Conservation (phyloP, 441 rosid species). For the Melastoma candidum region DNA sequence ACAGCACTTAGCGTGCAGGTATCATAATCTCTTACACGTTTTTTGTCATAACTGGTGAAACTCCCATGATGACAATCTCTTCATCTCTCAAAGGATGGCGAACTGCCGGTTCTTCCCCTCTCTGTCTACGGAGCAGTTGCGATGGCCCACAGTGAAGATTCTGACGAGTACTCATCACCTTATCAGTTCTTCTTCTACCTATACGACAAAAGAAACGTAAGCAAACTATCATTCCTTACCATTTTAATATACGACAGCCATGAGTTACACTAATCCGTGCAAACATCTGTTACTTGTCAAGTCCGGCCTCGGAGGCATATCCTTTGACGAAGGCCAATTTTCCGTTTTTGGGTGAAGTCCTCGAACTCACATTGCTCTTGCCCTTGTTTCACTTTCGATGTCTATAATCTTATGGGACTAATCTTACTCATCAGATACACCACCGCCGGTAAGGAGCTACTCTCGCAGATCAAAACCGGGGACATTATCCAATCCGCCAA, state of each 20-base stretch:
- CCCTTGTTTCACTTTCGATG: background rate
- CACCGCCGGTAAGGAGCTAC: constrained; percentile 65
- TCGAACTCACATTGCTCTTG: background rate
- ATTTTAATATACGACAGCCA: background rate
- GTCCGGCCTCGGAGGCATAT: constrained; percentile 91
- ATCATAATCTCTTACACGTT: background rate
- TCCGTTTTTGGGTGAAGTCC: constrained; percentile 69
- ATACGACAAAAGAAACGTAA: constrained; percentile 82
- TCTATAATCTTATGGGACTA: background rate
- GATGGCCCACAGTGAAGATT: constrained; percentile 79
- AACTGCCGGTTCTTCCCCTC: constrained; percentile 82
- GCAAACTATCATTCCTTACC: constrained; percentile 6
- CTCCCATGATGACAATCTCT: background rate
- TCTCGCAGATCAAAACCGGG: constrained; percentile 76
- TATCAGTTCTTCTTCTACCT: constrained; percentile 88
- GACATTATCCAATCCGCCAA: constrained; percentile 70
- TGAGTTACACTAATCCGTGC: background rate
- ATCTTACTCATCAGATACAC: constrained; percentile 39
- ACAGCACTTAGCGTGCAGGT: constrained; percentile 79
- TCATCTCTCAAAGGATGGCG: constrained; percentile 60
- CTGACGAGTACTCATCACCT: constrained; percentile 90
- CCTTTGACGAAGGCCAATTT: constrained; percentile 93
- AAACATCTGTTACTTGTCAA: constrained; percentile 11
- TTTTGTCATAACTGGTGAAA: constrained; percentile 1
- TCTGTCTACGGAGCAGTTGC: constrained; percentile 94